Conservation (phyloP, 2,329 filamentous ascomycete genomes). For the Claviceps humidiphila region DNA sequence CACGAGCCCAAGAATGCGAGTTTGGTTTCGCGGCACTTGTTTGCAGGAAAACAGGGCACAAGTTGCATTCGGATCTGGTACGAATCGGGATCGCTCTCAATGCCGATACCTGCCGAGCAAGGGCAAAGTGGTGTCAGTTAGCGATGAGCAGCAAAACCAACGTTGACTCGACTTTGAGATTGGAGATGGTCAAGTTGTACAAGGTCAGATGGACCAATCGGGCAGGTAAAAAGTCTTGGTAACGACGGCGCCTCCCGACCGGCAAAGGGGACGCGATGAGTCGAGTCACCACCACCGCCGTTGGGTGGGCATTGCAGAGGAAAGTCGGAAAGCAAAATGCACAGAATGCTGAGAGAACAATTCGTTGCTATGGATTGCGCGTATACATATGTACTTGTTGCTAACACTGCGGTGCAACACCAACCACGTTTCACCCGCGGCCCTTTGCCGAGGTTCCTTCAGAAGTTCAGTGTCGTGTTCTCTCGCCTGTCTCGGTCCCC, state of each 20-base stretch:
- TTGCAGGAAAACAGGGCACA: not conserved
- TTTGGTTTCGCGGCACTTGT: not conserved
- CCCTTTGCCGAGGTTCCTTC: not conserved
- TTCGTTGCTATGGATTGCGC: not conserved
- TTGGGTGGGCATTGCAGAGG: not conserved
- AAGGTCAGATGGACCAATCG: too few relatives aligned
- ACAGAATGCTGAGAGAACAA: not conserved
- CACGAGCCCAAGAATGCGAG: not conserved
- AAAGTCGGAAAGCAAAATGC: not conserved
- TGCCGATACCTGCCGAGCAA: not conserved
- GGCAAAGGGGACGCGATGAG: too few relatives aligned
- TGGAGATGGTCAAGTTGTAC: too few relatives aligned
- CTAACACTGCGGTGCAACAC: conserved; percentile 6
- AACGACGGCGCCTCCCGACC: too few relatives aligned
- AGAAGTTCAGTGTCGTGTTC: not conserved
- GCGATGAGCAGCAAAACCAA: too few relatives aligned
- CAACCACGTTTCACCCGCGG: conserved; percentile 7
- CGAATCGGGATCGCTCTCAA: not conserved
- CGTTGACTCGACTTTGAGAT: too few relatives aligned
- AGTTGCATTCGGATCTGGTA: not conserved
- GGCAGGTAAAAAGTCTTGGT: too few relatives aligned
- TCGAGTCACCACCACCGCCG: too few relatives aligned
- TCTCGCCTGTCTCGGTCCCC: not conserved
- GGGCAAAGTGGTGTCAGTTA: not conserved
- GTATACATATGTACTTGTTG: not conserved